phyloP scores from a whole-genome alignment of 2,329 filamentous ascomycete species.

The Orbilia oligospora region DNA sequence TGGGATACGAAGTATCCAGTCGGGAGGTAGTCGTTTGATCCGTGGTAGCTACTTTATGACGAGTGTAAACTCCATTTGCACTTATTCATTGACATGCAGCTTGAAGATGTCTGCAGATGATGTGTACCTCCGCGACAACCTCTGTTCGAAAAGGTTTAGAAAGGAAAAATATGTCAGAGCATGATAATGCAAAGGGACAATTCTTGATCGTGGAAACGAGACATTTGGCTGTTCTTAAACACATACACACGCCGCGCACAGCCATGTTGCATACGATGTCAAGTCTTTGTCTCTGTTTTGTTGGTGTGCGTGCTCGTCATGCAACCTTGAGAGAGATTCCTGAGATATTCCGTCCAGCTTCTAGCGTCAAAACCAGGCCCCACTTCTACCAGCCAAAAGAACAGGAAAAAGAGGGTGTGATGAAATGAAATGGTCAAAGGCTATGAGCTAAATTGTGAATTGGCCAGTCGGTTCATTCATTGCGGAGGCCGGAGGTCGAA shows the following conservation, averaged over 20 bases:
- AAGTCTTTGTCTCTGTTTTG: constrained; percentile 7
- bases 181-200: background rate
- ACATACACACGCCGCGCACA: constrained; percentile 4
- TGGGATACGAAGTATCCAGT: constrained; percentile 31
- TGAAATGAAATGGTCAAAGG: constrained; percentile 12
- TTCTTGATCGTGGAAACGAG: constrained; percentile 26
- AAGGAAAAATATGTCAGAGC: background rate
- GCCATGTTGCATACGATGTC: constrained; percentile 18
- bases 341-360: constrained; percentile 61
- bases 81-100: constrained; percentile 4
- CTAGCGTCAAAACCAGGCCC: constrained; percentile 36
- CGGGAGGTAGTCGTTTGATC: constrained; percentile 26
- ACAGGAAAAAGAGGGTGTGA: constrained; percentile 2
- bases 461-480: constrained; percentile 49
- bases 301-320: constrained; percentile 26
- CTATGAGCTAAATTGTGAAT: constrained; percentile 19
- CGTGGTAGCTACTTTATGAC: constrained; percentile 29
- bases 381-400: constrained; percentile 31
- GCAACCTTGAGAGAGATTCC: constrained; percentile 51
- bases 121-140: constrained; percentile 5
- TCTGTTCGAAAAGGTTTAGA: background rate
- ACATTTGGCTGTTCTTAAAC: constrained; percentile 33
- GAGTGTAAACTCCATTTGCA: constrained; percentile 15
- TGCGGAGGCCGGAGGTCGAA: constrained; percentile 55
- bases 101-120: constrained; percentile 13